phyloP scores from a whole-genome alignment of 768 basidiomycete species.

The Russula ochroleuca region DNA sequence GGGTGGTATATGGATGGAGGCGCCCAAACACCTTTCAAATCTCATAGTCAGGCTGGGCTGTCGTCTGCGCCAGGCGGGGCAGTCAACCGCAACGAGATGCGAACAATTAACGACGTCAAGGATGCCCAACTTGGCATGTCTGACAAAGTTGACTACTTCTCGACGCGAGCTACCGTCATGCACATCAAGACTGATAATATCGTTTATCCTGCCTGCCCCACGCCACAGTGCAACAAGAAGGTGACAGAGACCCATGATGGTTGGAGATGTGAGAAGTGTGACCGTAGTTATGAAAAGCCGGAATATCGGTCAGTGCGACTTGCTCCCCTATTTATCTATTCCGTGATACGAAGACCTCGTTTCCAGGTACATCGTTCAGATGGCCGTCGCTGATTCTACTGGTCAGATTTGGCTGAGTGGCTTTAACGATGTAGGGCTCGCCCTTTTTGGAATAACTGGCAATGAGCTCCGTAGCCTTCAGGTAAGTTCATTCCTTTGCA shows the following conservation, averaged over 20 bases:
- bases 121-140: conserved; percentile 67
- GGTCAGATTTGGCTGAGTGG: conserved; percentile 90
- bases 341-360: conserved; percentile 11
- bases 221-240: conserved; percentile 83
- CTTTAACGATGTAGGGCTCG: conserved; percentile 87
- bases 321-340: neutral
- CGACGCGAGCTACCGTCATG: conserved; percentile 75
- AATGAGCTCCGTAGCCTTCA: conserved; percentile 71
- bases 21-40: conserved; percentile 57
- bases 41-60: conserved; percentile 53
- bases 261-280: conserved; percentile 96
- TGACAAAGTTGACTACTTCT: conserved; percentile 79
- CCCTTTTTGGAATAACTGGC: conserved; percentile 72
- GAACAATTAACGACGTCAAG: conserved; percentile 73
- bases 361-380: conserved; percentile 68
- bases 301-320: conserved; percentile 64
- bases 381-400: conserved; percentile 88
- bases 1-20: conserved; percentile 91
- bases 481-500: conserved; percentile 38
- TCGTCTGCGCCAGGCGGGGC: conserved; percentile 36
- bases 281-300: conserved; percentile 61
- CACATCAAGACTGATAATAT: conserved; percentile 82
- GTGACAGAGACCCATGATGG: conserved; percentile 59
- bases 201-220: conserved; percentile 85
- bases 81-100: conserved; percentile 71